A percentile compares a stretch with the other conserved stretches of the same genome.
These are phyloP conservation scores for Tulasnella sp. DNA, from an alignment of 768 basidiomycete genomes.

Conservation along the genomic window DNA sequence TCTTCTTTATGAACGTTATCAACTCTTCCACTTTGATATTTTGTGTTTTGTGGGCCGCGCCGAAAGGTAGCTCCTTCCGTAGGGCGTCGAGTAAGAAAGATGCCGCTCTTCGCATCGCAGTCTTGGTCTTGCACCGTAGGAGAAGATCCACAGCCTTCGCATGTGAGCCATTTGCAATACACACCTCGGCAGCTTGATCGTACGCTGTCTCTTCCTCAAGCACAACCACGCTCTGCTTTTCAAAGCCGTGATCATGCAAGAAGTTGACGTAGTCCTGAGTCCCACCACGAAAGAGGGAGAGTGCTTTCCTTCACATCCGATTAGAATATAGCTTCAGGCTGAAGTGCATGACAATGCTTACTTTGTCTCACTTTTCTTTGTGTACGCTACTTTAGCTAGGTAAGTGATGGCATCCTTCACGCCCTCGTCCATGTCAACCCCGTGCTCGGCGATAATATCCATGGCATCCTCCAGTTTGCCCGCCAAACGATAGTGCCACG, in stretches of 20 bases:
- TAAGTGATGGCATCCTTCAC: constrained; percentile 31
- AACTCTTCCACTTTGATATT: neutral
- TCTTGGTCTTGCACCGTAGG: neutral
- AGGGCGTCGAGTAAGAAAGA: constrained; percentile 2
- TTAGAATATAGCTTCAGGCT: neutral
- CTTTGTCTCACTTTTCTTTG: constrained; percentile 31
- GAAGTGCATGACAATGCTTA: constrained; percentile 21
- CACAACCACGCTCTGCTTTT: constrained; percentile 37
- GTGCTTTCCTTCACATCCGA: constrained; percentile 33
- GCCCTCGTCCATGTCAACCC: constrained; percentile 25
- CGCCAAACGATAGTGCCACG: constrained; percentile 9
- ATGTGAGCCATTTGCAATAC: constrained; percentile 35
- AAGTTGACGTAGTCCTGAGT: constrained; percentile 46
- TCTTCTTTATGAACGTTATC: neutral
- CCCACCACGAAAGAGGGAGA: constrained; percentile 39
- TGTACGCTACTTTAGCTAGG: constrained; percentile 39
- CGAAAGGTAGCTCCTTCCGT: neutral
- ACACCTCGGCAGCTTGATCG: constrained; percentile 44
- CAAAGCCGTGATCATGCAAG: constrained; percentile 43
- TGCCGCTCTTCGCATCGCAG: constrained; percentile 1
- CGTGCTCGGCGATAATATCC: constrained; percentile 21
- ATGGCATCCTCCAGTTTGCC: constrained; percentile 8
- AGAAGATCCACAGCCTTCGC: neutral
- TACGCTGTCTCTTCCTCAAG: constrained; percentile 35
- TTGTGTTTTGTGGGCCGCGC: neutral